Evolutionary conservation across 2,329 filamentous ascomycete genomes (phyloP).

Genomic region (Alternaria ethzedia): DNA sequence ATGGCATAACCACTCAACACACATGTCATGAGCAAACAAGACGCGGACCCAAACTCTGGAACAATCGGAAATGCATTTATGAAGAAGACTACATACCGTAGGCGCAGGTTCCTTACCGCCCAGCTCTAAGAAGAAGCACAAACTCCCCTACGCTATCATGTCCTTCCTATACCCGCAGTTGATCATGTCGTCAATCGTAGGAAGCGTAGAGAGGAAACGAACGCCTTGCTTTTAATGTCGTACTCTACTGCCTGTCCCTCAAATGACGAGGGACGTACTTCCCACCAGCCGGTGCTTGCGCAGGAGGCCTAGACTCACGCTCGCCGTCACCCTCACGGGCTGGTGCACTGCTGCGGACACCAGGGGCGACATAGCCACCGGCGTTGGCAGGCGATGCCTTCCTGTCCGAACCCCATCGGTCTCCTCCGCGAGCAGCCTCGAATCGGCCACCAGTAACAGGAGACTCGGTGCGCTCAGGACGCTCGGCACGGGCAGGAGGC

Average conservation of each 20-base stretch:
- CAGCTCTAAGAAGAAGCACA: constrained; percentile 12
- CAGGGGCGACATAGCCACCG: constrained; percentile 39
- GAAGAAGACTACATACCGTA: constrained; percentile 10
- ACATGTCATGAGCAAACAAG: not conserved
- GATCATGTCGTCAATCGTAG: constrained; percentile 13
- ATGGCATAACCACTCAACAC: not conserved
- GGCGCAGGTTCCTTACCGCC: constrained; percentile 13
- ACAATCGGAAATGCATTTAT: constrained; percentile 8
- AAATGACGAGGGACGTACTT: constrained; percentile 51
- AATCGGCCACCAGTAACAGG: constrained; percentile 23
- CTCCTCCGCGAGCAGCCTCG: constrained; percentile 24
- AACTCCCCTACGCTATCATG: constrained; percentile 12
- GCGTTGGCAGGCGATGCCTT: constrained; percentile 41
- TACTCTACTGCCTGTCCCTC: constrained; percentile 22
- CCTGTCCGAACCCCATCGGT: constrained; percentile 40
- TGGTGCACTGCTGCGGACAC: constrained; percentile 31
- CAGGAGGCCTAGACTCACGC: constrained; percentile 30
- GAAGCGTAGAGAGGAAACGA: constrained; percentile 9
- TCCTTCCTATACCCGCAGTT: constrained; percentile 11
- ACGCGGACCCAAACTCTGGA: not conserved
- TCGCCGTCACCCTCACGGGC: constrained; percentile 34
- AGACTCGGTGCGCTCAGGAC: constrained; percentile 33
- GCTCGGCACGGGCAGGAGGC: constrained; percentile 27
- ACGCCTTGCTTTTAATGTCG: constrained; percentile 3
- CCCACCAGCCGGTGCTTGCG: constrained; percentile 40